Evolutionary conservation across 805 yeast species (phyloP), one percentile per base, ranked within the genome.

Genomic region (Myxozyma lipomycoides): DNA sequence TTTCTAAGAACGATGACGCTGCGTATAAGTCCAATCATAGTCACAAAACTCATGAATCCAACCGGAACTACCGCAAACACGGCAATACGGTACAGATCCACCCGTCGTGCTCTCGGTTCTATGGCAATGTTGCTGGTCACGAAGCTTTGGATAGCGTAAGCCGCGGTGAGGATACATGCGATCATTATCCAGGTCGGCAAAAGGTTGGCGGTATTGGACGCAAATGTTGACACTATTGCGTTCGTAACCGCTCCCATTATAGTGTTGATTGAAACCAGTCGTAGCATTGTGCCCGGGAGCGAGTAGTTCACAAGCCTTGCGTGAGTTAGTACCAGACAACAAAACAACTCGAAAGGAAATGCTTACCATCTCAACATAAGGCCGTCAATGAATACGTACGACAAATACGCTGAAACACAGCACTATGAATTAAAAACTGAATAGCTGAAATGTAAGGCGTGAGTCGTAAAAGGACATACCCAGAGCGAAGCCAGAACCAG

Each of bases 51-150:
- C 3, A 98, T 97, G 52, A 91, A 63, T 0, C 98, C 98, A 17
- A 91, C 88, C 0, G 98, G 98, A n/a, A 91, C 96, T 37, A 91
- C 98, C 1, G 98, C 97, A 70, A 87, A 91, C 1, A 91, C 97
- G 0, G 86, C 88, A 44, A 93, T 86, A 25, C 51, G 59, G 22
- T 52, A 87, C 48, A 90, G 74, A 65, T 91, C 95, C 52, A 90
- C 86, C 32, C 89, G 83, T 48, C 96, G 75, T 37, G 79, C 76
- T 50, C 67, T 69, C 58, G 65, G 70, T 60, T 71, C 69, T 37
- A 65, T 54, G 4, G 71, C 69, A 49, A 72, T 62, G 55, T 76
- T 76, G 48, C 89, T 83, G 10, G 96, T 89, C 56, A 89, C 83
- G 64, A 89, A 91, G 64, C 84, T 88, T 68, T 91, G 98, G 58